These are phyloP conservation scores for Leccinum sublutescens DNA, from an alignment of 768 basidiomycete genomes.

Conservation along the genomic window DNA sequence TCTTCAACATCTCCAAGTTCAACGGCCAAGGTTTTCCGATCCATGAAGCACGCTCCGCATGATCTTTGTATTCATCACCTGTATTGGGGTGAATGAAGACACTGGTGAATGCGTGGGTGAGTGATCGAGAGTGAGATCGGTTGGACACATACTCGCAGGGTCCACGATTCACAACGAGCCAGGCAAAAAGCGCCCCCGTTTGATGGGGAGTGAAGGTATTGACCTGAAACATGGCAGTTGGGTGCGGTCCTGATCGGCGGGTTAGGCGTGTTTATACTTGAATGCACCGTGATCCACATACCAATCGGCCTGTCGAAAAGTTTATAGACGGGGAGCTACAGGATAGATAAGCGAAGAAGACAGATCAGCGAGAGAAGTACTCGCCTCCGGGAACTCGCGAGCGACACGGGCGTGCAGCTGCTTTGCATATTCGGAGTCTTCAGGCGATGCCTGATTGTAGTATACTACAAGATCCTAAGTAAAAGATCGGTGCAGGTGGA, in stretches of 20 bases:
- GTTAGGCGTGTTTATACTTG: background rate
- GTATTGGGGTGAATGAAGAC: conserved; percentile 76
- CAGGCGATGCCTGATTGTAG: conserved; percentile 48
- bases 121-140: background rate
- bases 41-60: conserved; percentile 64
- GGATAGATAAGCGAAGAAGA: background rate
- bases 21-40: conserved; percentile 64
- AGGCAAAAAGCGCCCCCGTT: conserved; percentile 67
- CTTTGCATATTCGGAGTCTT: conserved; percentile 47
- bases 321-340: conserved; percentile 57
- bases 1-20: conserved; percentile 34
- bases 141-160: conserved; percentile 57
- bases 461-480: conserved; percentile 46
- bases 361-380: background rate
- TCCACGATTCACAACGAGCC: conserved; percentile 65
- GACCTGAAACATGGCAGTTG: conserved; percentile 71
- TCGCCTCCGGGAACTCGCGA: conserved; percentile 68
- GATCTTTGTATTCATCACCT: conserved; percentile 51
- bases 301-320: conserved; percentile 66
- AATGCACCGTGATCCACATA: conserved; percentile 26
- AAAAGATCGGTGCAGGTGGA: background rate
- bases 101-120: conserved; percentile 22
- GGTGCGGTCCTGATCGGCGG: conserved; percentile 53
- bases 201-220: conserved; percentile 66
- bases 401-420: conserved; percentile 58